Base-by-base conservation (phyloP, 768 basidiomycete species). In the Tylopilus subfusipes region DNA sequence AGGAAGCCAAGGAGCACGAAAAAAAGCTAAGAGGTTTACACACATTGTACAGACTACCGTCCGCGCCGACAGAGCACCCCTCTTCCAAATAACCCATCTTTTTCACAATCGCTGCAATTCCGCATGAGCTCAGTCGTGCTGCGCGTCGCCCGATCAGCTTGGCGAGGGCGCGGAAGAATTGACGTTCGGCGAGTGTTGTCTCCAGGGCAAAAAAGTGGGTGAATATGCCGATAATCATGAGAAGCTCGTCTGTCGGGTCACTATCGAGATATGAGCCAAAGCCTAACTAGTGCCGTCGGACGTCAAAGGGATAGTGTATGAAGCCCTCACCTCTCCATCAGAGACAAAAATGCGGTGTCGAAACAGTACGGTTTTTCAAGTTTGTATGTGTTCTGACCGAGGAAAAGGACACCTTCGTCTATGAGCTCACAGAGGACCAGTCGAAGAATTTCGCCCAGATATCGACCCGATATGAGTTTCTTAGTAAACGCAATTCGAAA, bases 351-450 rank as follows among this genome's bases (percentile, higher is more conserved):
- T 2, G 96, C 95, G 2, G 97, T 99, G 71, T 99, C 96, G 64
- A 99, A 86, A 27, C 82, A 86, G 69, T 94, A 94, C 19, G 93
- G 83, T 60, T 82, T 90, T 73, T 98, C 95, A 36, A 99, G 83
- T 77, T 98, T 98, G 82, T 98, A 98, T 1, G 96, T 97, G 70
- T 96, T 93, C 73, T 99, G 96, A 24, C 97, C 95, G 29, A 97
- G 82, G 85, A 99, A 99, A 50, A 99, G 82, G 19, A 95, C 90
- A 72, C 96, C 97, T 61, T 94, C 89, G 67, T 97, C 95, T 67
- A 97, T 93, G 46, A 99, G 84, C 70, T 99, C 96, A 67, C 87
- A 90, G 55, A 99, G 82, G 61, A 98, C 87, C 27, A 98, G 78
- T n/a, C 96, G 87, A 61, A 98, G 80, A 63, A 98, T 93, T 74